phyloP scores from a whole-genome alignment of 441 rosid genomes.

The Brassica balearica region DNA sequence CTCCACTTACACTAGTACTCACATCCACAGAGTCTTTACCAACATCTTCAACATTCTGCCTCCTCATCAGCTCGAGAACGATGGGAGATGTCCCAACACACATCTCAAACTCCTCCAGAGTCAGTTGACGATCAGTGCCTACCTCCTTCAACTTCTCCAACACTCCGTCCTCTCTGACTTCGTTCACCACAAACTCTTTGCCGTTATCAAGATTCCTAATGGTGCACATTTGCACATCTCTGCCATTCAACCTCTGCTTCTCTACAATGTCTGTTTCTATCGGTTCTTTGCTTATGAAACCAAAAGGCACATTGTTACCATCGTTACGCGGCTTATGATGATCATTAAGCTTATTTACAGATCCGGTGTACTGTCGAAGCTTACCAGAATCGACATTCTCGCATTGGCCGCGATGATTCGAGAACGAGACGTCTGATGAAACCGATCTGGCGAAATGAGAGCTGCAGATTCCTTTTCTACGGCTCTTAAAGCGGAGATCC shows the following conservation, averaged over 20 bases:
- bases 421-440: conserved; percentile 52
- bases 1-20: conserved; percentile 47
- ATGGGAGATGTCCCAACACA: conserved; percentile 92
- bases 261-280: conserved; percentile 48
- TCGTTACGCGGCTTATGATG: neutral
- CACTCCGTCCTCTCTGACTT: conserved; percentile 79
- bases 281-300: conserved; percentile 54
- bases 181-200: conserved; percentile 87
- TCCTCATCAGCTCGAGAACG: conserved; percentile 93
- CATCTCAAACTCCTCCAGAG: conserved; percentile 91
- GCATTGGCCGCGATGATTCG: conserved; percentile 25
- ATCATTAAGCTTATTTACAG: conserved; percentile 56
- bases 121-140: conserved; percentile 86
- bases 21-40: conserved; percentile 57
- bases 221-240: conserved; percentile 58
- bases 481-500: conserved; percentile 43
- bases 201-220: conserved; percentile 92
- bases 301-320: conserved; percentile 10
- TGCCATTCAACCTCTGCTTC: conserved; percentile 43
- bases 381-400: conserved; percentile 32
- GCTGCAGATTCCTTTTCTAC: conserved; percentile 24
- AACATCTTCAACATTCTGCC: conserved; percentile 91
- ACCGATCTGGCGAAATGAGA: conserved; percentile 53
- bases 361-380: conserved; percentile 45
- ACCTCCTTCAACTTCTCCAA: conserved; percentile 92